Evolutionary conservation across 129 eudicot species (phyloP).

Genomic region (Rutidosis leptorrhynchoides): DNA sequence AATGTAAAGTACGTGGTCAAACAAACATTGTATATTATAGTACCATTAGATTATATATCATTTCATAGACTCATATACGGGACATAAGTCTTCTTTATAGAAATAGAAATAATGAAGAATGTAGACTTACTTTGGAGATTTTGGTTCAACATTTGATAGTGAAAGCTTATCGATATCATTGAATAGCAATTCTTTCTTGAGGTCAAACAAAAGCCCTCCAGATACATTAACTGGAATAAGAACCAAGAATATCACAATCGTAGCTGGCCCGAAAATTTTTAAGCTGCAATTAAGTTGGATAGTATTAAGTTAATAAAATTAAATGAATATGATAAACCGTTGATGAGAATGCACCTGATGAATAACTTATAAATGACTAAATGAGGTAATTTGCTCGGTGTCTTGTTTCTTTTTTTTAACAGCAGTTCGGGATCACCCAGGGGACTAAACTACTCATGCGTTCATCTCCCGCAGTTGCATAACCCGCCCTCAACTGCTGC

Average conservation of each 20-base stretch:
- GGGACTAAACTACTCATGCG: no score
- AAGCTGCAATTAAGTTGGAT: conserved; percentile 30
- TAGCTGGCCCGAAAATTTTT: conserved; percentile 37
- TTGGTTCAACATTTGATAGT: conserved; percentile 38
- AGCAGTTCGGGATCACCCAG: no score
- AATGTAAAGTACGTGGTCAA: no score
- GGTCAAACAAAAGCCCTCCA: conserved; percentile 35
- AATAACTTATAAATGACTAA: no score
- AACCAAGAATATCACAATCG: conserved; percentile 36
- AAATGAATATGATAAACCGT: no score
- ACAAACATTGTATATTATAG: no score
- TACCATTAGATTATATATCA: neutral
- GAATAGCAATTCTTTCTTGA: conserved; percentile 29
- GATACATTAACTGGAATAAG: conserved; percentile 40
- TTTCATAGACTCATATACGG: neutral
- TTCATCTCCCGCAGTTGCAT: no score
- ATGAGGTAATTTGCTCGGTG: no score
- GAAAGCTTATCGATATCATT: conserved; percentile 48
- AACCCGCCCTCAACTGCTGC: no score
- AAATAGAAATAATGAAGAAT: conserved; percentile 19
- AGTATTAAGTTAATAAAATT: neutral
- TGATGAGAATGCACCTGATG: no score
- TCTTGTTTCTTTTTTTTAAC: no score
- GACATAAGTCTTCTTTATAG: conserved; percentile 1
- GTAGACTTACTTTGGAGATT: conserved; percentile 36